Evolutionary conservation across 78 protist genomes (phyloP).

Genomic region (Guillardia theta): DNA sequence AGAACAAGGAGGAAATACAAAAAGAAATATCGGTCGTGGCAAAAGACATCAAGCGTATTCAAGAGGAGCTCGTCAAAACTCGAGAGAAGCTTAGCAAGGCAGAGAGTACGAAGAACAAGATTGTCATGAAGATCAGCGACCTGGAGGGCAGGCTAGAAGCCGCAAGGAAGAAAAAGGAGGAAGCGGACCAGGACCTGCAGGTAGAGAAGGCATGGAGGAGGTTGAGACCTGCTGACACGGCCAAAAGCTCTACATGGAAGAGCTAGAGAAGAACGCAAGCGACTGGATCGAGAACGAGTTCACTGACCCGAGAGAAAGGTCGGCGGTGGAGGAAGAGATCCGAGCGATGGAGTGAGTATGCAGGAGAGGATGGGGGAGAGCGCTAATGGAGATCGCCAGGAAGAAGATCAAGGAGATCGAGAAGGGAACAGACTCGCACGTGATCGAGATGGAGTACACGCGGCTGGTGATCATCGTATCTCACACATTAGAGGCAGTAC

Average conservation of each 20-base stretch:
- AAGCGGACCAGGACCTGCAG: background rate
- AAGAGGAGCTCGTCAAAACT: no score
- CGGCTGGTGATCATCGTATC: no score
- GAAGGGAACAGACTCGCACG: background rate
- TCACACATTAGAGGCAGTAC: no score
- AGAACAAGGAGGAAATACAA: background rate
- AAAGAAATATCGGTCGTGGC: no score
- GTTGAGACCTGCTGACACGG: no score
- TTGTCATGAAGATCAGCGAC: background rate
- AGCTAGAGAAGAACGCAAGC: background rate
- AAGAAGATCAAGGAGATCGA: background rate
- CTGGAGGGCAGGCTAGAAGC: background rate
- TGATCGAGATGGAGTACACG: no score
- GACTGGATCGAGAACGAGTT: no score
- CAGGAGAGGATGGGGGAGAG: background rate
- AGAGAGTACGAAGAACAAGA: no score
- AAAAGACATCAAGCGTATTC: no score
- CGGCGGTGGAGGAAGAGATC: background rate
- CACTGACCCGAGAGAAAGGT: no score
- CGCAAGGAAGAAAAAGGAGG: background rate
- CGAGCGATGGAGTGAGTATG: background rate
- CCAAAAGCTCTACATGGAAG: no score
- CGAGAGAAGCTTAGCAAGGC: no score
- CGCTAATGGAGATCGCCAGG: background rate
- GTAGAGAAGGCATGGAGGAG: background rate